A percentile compares a stretch with the other conserved stretches of the same genome.
phyloP scores from a whole-genome alignment of 164 flowering plant genomes.

The Liriodendron chinense region DNA sequence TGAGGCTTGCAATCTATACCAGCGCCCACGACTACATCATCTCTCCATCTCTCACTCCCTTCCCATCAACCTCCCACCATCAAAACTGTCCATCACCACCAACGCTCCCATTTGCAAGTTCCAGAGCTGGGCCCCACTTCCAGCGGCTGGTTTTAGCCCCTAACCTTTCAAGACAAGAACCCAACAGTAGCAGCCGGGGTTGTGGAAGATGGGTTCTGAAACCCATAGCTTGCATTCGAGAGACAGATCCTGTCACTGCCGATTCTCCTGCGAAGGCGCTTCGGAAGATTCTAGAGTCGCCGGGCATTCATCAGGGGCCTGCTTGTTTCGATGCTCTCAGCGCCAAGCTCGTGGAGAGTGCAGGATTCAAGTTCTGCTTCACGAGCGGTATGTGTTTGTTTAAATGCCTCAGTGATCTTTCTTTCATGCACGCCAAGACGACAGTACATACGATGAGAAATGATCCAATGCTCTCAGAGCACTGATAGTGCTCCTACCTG shows the following conservation, averaged over 20 bases:
- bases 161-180: neutral
- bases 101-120: conserved; percentile 10
- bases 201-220: conserved; percentile 6
- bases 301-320: conserved; percentile 86
- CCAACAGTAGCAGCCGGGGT: neutral
- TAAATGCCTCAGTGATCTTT: conserved; percentile 1
- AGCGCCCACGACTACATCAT: conserved; percentile 10
- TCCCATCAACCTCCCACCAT: neutral
- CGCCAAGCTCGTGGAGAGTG: conserved; percentile 76
- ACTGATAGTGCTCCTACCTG: no score
- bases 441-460: neutral
- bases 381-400: conserved; percentile 60
- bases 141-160: conserved; percentile 13
- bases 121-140: conserved; percentile 11
- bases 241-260: neutral
- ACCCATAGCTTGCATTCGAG: conserved; percentile 14
- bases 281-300: conserved; percentile 57
- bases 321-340: conserved; percentile 95
- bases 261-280: conserved; percentile 60
- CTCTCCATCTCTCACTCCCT: neutral
- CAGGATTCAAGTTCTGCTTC: conserved; percentile 77
- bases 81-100: conserved; percentile 10
- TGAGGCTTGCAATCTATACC: conserved; percentile 13
- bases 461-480: no score
- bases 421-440: neutral